Conservation (phyloP, 2,329 filamentous ascomycete species). For the Stylonectria norvegica region DNA sequence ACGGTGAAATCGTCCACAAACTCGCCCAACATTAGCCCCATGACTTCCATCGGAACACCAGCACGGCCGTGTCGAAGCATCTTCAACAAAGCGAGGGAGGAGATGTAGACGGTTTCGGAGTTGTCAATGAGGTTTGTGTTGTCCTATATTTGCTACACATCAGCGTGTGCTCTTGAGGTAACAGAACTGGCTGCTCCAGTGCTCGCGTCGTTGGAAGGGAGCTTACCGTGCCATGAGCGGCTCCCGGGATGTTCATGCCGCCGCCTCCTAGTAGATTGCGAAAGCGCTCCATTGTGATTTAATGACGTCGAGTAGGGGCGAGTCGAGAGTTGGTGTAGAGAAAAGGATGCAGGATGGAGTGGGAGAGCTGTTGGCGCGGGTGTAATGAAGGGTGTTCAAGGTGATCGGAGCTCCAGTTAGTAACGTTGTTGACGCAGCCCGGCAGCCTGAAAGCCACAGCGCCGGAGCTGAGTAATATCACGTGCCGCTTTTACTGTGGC, state of each 20-base stretch:
- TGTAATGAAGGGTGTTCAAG: conserved; percentile 17
- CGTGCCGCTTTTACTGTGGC: conserved; percentile 20
- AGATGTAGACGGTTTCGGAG: conserved; percentile 99
- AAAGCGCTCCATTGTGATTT: conserved; percentile 76
- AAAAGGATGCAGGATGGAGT: conserved; percentile 2
- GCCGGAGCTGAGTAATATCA: conserved; percentile 28
- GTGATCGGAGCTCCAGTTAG: conserved; percentile 22
- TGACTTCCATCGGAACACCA: conserved; percentile 99
- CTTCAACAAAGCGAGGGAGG: conserved; percentile 92
- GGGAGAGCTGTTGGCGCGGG: conserved; percentile 10
- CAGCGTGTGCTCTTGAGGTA: conserved; percentile 3
- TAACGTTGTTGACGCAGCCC: conserved; percentile 33
- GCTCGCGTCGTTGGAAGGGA: conserved; percentile 14
- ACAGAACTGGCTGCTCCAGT: conserved; percentile 3
- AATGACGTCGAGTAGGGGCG: conserved; percentile 4
- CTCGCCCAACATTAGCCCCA: conserved; percentile 98
- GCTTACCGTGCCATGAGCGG: conserved; percentile 40
- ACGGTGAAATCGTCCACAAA: conserved; percentile 99
- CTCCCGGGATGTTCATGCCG: conserved; percentile 61
- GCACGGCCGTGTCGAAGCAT: conserved; percentile 97
- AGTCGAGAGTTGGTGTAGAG: too few species aligned
- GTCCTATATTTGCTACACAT: conserved; percentile 55
- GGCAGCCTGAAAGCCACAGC: conserved; percentile 32
- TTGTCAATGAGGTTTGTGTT: conserved; percentile 93
- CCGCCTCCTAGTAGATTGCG: conserved; percentile 81